Conservation (phyloP, 768 basidiomycete genomes). For the Podaxis rugospora region DNA sequence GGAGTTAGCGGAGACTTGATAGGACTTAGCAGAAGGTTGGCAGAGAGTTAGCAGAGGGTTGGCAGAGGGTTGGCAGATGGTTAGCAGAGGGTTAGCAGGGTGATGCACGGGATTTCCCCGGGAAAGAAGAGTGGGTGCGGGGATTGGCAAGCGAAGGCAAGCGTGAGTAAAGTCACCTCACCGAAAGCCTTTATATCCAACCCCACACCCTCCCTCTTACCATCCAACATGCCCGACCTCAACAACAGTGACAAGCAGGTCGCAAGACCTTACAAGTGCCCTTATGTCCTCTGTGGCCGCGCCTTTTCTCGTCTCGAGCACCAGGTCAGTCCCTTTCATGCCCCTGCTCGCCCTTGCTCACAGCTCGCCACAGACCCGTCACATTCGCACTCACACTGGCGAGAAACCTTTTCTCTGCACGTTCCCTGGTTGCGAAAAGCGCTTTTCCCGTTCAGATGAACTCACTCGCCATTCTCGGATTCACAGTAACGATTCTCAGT, state of each 20-base stretch:
- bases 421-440: conserved; percentile 93
- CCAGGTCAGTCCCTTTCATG: conserved; percentile 49
- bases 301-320: conserved; percentile 97
- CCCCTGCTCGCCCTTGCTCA: conserved; percentile 6
- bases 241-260: conserved; percentile 27
- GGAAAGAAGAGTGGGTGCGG: neutral
- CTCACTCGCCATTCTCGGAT: conserved; percentile 95
- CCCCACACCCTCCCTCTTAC: conserved; percentile 1
- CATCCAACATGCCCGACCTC: conserved; percentile 15
- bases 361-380: conserved; percentile 68
- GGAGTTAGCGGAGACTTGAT: neutral
- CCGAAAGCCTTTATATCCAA: conserved; percentile 6
- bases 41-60: conserved; percentile 6
- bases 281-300: conserved; percentile 84
- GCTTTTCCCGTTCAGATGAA: conserved; percentile 98
- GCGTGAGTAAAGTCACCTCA: conserved; percentile 1
- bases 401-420: conserved; percentile 96
- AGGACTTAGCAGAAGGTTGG: conserved; percentile 1
- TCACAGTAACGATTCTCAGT: conserved; percentile 61
- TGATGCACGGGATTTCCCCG: conserved; percentile 4
- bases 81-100: conserved; percentile 5
- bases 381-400: conserved; percentile 97
- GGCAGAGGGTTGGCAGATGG: neutral
- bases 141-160: neutral
- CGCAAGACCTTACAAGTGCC: conserved; percentile 91